Evolutionary conservation across 2,329 filamentous ascomycete genomes (phyloP), one percentile per base, ranked within the genome.

Genomic region (Lasiodiplodia theobromae): DNA sequence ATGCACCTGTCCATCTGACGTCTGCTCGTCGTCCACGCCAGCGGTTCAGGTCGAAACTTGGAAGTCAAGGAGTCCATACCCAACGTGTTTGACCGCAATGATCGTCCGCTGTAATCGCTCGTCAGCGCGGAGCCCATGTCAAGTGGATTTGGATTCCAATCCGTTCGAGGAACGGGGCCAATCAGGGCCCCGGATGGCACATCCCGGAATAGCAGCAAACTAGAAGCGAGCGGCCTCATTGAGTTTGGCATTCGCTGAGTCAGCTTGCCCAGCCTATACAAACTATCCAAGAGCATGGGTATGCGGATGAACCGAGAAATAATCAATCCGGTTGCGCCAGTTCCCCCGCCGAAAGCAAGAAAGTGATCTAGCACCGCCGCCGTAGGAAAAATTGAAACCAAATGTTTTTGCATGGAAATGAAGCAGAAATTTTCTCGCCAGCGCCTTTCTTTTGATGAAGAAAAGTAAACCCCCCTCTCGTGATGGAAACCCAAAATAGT

Each of bases 271-370:
- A 64, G 44, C 47, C 47, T 64, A 49, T 64, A 52, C 60, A 64
- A 64, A 52, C 60, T 64, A 64, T 38, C 18, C n/a, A 52, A 52
- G 47, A 64, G 60, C 44, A 31, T 52, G 47, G 60, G 60, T 64
- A 64, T 64, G 60, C 60, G 60, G 60, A 38, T 47, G 23, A 64
- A 52, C 60, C 60, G 47, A 64, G 60, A 64, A 64, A 38, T 10
- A 37, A 63, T 53, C 31, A 64, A 40, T 28, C 60, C 60, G 58
- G 44, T 52, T 47, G 31, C 60, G 60, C 60, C 60, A 49, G 25
- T 34, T 44, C 23, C 21, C 58, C 23, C 21, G 23, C 21, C 14
- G 14, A 40, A 60, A 18, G 21, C 8, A 63, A 63, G 31, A 44
- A 47, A 28, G 44, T 47, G n/a, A 64, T 64, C 60, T 64, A 64